These are phyloP conservation scores for Saccharum spontaneum DNA, from an alignment of 176 grass and related monocot species.

Conservation along the genomic window DNA sequence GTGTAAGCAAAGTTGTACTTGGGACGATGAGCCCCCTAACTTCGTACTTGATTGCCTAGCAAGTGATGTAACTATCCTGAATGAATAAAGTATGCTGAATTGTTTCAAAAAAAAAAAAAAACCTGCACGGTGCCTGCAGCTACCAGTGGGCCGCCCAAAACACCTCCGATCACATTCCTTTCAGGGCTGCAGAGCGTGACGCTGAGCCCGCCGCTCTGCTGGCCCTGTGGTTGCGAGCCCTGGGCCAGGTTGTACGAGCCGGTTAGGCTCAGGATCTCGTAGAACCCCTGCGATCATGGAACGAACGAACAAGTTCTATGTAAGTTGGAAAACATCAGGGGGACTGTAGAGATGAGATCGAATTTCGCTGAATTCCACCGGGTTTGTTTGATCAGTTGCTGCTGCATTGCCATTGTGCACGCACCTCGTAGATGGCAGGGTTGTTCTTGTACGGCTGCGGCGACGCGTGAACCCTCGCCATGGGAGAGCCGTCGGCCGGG, in stretches of 20 bases:
- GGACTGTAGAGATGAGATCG: too few relatives aligned
- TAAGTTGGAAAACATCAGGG: not conserved
- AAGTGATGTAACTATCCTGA: too few relatives aligned
- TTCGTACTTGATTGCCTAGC: too few relatives aligned
- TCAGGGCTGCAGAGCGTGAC: slow-evolving; percentile 72
- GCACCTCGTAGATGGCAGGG: slow-evolving; percentile 51
- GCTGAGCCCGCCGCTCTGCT: slow-evolving; percentile 43
- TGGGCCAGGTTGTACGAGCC: slow-evolving; percentile 69
- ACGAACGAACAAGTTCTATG: not conserved
- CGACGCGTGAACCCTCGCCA: slow-evolving; percentile 25
- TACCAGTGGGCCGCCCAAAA: slow-evolving; percentile 54
- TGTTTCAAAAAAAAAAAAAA: not conserved
- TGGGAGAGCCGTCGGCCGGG: slow-evolving; percentile 34
- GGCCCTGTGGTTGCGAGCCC: slow-evolving; percentile 34
- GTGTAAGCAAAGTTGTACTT: too few relatives aligned
- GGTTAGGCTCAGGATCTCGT: slow-evolving; percentile 65
- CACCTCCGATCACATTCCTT: slow-evolving; percentile 67
- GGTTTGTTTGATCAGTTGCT: not conserved
- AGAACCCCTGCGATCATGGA: slow-evolving; percentile 48
- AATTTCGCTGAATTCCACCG: not conserved
- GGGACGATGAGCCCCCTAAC: too few relatives aligned
- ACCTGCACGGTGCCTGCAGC: slow-evolving; percentile 71
- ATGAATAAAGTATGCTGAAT: too few relatives aligned
- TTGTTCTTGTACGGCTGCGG: slow-evolving; percentile 31
- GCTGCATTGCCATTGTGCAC: not conserved